Conservation (phyloP, 2,329 filamentous ascomycete genomes). For the Colletotrichum gloeosporioides region DNA sequence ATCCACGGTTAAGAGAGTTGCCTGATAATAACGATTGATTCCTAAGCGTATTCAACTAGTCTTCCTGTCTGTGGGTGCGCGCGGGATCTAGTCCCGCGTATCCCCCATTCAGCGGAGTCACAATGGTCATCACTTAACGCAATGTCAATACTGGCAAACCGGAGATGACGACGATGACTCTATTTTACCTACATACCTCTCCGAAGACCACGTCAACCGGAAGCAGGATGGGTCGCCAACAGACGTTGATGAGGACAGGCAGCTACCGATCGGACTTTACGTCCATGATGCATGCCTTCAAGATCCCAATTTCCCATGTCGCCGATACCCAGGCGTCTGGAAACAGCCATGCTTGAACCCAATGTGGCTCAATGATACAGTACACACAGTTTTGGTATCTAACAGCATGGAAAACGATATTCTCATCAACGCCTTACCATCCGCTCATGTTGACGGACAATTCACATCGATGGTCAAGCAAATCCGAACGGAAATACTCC, state of each 20-base stretch:
- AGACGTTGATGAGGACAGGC: neutral
- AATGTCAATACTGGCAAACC: neutral
- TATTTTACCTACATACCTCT: neutral
- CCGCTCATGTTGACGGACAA: neutral
- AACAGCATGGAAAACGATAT: too few species aligned
- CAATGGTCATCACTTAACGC: neutral
- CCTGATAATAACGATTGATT: too few species aligned
- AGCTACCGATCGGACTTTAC: neutral
- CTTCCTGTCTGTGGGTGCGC: neutral
- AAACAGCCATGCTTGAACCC: neutral
- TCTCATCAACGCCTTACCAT: neutral
- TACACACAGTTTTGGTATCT: too few species aligned
- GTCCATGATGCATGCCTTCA: neutral
- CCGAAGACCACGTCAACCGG: neutral
- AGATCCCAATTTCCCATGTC: neutral
- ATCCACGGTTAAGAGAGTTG: too few species aligned
- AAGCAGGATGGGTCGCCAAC: neutral
- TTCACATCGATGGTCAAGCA: neutral
- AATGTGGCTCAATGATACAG: too few species aligned
- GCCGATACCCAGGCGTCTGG: neutral
- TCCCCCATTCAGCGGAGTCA: neutral
- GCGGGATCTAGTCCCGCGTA: neutral
- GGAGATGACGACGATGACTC: neutral
- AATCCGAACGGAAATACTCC: too few species aligned
- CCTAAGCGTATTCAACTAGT: too few species aligned